A percentile compares a stretch with the other conserved stretches of the same genome.
Evolutionary conservation across 768 basidiomycete genomes (phyloP).

Genomic region (Lanmaoa rubissima): DNA sequence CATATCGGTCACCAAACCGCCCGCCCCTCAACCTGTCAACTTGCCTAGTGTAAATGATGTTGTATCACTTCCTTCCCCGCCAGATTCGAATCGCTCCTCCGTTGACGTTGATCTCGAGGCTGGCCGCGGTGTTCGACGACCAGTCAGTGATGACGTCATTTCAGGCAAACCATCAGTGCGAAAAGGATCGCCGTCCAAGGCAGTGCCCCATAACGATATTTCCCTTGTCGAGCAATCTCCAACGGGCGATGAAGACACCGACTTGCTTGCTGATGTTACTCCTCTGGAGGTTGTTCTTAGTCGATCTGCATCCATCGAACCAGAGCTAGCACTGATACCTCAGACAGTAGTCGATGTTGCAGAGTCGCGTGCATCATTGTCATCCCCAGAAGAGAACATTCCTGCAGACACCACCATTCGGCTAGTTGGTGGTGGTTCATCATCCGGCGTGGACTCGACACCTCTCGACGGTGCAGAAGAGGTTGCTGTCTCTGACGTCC

Average conservation of each 20-base stretch:
- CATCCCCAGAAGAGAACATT: constrained; percentile 17
- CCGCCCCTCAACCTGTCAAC: constrained; percentile 66
- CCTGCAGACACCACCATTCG: constrained; percentile 48
- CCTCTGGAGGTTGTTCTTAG: constrained; percentile 35
- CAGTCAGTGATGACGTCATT: constrained; percentile 11
- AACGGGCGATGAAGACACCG: constrained; percentile 36
- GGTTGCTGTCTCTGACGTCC: constrained; percentile 36
- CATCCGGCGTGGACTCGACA: constrained; percentile 28
- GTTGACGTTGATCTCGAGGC: constrained; percentile 36
- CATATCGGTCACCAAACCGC: constrained; percentile 67
- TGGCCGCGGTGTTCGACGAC: constrained; percentile 44
- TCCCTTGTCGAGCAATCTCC: constrained; percentile 22
- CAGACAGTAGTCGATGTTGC: constrained; percentile 3
- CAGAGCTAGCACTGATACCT: constrained; percentile 5
- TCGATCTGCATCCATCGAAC: constrained; percentile 25
- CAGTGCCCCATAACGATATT: constrained; percentile 14
- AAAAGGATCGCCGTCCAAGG: constrained; percentile 9
- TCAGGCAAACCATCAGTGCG: constrained; percentile 11
- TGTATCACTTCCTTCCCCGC: constrained; percentile 41
- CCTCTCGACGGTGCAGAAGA: constrained; percentile 34
- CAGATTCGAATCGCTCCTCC: constrained; percentile 42
- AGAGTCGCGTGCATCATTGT: constrained; percentile 7
- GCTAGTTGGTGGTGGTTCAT: constrained; percentile 56
- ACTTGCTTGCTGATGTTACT: constrained; percentile 49
- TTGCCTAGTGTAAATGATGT: constrained; percentile 68